These are phyloP conservation scores for Davidsoniella virescens DNA, from an alignment of 2,329 filamentous ascomycete species.

Conservation along the genomic window DNA sequence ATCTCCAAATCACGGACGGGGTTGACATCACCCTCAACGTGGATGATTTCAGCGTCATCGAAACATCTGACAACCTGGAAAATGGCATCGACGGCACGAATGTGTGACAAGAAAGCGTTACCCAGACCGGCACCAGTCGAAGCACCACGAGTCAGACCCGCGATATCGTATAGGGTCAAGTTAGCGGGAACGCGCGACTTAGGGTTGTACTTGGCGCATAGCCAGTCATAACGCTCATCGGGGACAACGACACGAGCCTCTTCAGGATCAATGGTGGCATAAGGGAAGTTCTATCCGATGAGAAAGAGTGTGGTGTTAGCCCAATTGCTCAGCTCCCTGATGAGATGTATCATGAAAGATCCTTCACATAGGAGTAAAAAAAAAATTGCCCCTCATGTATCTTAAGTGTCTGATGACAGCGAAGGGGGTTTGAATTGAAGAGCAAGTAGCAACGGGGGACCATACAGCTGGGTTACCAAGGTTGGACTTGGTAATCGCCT, in stretches of 20 bases:
- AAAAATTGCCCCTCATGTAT: no score
- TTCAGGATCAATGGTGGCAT: constrained; percentile 97
- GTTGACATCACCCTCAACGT: constrained; percentile 97
- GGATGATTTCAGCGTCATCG: constrained; percentile 98
- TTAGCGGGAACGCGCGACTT: constrained; percentile 96
- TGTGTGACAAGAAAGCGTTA: constrained; percentile 96
- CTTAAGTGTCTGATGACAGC: constrained; percentile 7
- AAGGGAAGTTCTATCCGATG: constrained; percentile 69
- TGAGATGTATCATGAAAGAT: constrained; percentile 13
- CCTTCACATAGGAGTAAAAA: no score
- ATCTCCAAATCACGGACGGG: constrained; percentile 88
- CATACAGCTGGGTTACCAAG: constrained; percentile 91
- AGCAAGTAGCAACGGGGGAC: constrained; percentile 20
- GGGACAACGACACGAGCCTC: constrained; percentile 95
- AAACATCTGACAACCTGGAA: constrained; percentile 96
- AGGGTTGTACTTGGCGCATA: constrained; percentile 90
- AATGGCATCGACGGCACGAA: constrained; percentile 93
- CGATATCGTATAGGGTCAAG: constrained; percentile 96
- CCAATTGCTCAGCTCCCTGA: constrained; percentile 21
- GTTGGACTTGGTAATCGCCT: constrained; percentile 94
- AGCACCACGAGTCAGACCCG: constrained; percentile 85
- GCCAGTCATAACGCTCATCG: constrained; percentile 90
- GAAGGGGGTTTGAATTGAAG: no score
- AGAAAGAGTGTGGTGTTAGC: constrained; percentile 10
- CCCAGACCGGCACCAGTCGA: constrained; percentile 95